Evolutionary conservation across 2,329 filamentous ascomycete species (phyloP).

Genomic region (Penicillium vulpinum): DNA sequence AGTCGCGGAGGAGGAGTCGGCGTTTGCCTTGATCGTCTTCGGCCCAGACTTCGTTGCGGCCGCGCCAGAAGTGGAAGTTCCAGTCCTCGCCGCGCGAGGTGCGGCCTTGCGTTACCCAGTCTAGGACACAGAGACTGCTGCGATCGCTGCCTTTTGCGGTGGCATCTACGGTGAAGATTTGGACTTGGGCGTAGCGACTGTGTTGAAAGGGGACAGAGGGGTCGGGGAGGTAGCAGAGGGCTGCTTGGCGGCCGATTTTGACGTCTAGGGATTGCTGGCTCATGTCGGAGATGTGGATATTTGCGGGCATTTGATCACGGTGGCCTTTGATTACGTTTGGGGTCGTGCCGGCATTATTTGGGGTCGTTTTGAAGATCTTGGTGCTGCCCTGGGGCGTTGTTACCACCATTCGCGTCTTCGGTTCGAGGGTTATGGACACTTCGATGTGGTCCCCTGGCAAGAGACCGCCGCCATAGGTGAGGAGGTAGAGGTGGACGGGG

Average conservation of each 20-base stretch:
- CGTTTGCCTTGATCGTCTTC: conserved; percentile 41
- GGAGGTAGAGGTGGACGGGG: conserved; percentile 78
- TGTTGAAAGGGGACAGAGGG: conserved; percentile 87
- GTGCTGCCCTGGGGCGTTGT: conserved; percentile 74
- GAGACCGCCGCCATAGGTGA: conserved; percentile 92
- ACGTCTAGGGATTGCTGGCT: conserved; percentile 54
- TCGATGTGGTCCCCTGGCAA: conserved; percentile 82
- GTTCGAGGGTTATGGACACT: conserved; percentile 66
- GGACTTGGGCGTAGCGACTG: conserved; percentile 80
- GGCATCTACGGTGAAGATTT: conserved; percentile 67
- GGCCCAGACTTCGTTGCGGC: conserved; percentile 75
- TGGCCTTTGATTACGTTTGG: conserved; percentile 30
- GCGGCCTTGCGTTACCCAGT: conserved; percentile 92
- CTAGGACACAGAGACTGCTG: conserved; percentile 73
- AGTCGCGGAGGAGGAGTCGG: conserved; percentile 79
- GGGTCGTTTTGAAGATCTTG: conserved; percentile 84
- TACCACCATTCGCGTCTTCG: conserved; percentile 64
- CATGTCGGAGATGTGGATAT: conserved; percentile 33
- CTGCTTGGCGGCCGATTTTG: conserved; percentile 49
- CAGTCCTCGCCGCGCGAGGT: conserved; percentile 84
- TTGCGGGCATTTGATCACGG: conserved; percentile 42
- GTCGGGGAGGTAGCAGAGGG: conserved; percentile 73
- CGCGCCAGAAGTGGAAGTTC: conserved; percentile 76
- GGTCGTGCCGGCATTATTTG: conserved; percentile 17
- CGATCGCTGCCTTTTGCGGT: conserved; percentile 38